phyloP scores from a whole-genome alignment of 768 basidiomycete genomes.

The Gautieria morchelliformis region DNA sequence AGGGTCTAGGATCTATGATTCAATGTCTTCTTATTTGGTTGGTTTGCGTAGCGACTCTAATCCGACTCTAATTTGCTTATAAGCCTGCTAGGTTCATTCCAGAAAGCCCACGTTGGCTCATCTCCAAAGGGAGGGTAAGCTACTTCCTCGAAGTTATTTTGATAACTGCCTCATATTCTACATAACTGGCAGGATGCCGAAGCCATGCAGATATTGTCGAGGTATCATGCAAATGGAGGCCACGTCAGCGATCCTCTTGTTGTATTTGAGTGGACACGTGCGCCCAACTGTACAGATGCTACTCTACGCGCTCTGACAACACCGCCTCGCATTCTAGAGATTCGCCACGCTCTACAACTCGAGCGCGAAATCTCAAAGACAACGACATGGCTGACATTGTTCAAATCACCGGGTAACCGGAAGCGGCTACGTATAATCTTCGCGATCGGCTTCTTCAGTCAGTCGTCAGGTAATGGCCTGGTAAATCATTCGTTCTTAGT shows the following conservation, averaged over 20 bases:
- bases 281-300: not conserved
- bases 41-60: constrained; percentile 8
- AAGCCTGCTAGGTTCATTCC: constrained; percentile 42
- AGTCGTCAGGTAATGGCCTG: constrained; percentile 40
- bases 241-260: constrained; percentile 51
- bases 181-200: constrained; percentile 35
- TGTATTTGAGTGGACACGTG: constrained; percentile 38
- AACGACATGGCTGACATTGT: constrained; percentile 43
- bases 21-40: constrained; percentile 49
- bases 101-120: constrained; percentile 58
- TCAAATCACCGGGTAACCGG: constrained; percentile 56
- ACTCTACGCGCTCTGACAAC: not conserved
- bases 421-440: constrained; percentile 61
- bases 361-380: constrained; percentile 45
- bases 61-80: not conserved
- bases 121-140: constrained; percentile 48
- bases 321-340: constrained; percentile 26
- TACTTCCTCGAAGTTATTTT: not conserved
- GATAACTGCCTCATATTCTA: not conserved
- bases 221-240: constrained; percentile 58
- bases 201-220: constrained; percentile 53
- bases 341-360: constrained; percentile 53
- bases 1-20: constrained; percentile 46
- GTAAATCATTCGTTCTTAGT: not conserved
- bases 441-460: constrained; percentile 59